Base-by-base conservation (phyloP, 2,329 filamentous ascomycete genomes). In the Colletotrichum sp. region DNA sequence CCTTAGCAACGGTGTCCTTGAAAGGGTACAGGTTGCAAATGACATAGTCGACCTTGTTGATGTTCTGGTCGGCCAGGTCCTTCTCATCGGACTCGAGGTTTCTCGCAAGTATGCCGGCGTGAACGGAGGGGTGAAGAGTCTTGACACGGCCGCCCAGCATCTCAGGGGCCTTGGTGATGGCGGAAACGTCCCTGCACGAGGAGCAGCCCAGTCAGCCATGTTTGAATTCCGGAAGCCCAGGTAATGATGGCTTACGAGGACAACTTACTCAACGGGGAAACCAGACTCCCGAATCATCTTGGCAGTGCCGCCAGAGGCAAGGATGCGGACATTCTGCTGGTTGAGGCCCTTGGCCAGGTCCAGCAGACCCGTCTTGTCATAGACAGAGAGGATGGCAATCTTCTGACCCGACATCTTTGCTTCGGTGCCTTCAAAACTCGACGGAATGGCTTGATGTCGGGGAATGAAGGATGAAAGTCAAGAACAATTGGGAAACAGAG, bases 11-110 rank as follows among this genome's bases (percentile, higher is more conserved):
- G 36, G 97, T 99, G 83, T 98, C 96, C 88, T 98, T 98, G 92
- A 99, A 99, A 15, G 97, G 97, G 86, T 99, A 98, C 70, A 99
- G 90, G 87, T 99, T 99, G 93, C 97, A 98, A 83, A 99, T 93
- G 79, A 98, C 95, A 80, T 93, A 98, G 90, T 98, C 95, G 74
- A 98, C 95, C 87, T 98, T 98, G 87, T 94, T 90, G 83, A 98
- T 98, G 86, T 95, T 97, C 87, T 98, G 95, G 84, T 97, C 94
- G 66, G 95, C 95, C 64, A 99, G 93, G 82, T 99, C 97, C 86
- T 98, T 97, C 87, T 98, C 95, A 85, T 99, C 97, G 16, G 96
- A 96, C 78, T 94, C 95, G 78, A 98, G 93, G 85, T 98, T 93
- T 77, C 97, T 95, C 74, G 97, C 97, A 76, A 99, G 93, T 79